Conservation (phyloP, 202 grass and related monocot genomes). For the Digitaria exilis region DNA sequence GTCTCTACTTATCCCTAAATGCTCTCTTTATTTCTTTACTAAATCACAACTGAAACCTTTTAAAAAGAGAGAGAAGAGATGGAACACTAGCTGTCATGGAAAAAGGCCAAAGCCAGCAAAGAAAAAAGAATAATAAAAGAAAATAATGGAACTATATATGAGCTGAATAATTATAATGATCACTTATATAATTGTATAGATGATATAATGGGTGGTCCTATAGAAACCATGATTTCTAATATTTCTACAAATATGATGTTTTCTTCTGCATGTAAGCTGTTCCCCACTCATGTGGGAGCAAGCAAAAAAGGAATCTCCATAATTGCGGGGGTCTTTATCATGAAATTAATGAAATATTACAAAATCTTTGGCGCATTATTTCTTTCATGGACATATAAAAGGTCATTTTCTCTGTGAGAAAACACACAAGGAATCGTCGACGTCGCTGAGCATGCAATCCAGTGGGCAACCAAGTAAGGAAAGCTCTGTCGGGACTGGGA, state of each 20-base stretch:
- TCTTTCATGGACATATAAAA: neutral
- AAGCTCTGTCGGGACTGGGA: neutral
- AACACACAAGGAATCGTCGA: conserved; percentile 12
- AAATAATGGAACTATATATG: neutral
- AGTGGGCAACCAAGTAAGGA: neutral
- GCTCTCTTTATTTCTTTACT: neutral
- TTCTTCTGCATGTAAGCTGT: conserved; percentile 8
- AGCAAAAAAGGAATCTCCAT: conserved; percentile 19
- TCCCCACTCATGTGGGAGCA: neutral
- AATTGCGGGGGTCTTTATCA: conserved; percentile 22
- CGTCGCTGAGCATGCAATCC: conserved; percentile 3
- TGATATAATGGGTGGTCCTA: conserved; percentile 28
- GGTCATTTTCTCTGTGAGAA: neutral
- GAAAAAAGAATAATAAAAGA: neutral
- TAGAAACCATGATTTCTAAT: neutral
- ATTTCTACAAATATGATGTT: neutral
- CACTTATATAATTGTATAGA: neutral
- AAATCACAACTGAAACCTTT: neutral
- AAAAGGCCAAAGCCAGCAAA: neutral
- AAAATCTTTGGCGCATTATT: neutral
- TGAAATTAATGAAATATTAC: neutral
- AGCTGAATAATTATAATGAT: neutral
- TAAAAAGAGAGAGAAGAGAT: neutral
- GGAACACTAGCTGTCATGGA: neutral
- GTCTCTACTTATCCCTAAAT: neutral